Evolutionary conservation across 208 protist genomes (phyloP), one percentile per base, ranked within the genome.

Genomic region (Crithidia sp.): DNA sequence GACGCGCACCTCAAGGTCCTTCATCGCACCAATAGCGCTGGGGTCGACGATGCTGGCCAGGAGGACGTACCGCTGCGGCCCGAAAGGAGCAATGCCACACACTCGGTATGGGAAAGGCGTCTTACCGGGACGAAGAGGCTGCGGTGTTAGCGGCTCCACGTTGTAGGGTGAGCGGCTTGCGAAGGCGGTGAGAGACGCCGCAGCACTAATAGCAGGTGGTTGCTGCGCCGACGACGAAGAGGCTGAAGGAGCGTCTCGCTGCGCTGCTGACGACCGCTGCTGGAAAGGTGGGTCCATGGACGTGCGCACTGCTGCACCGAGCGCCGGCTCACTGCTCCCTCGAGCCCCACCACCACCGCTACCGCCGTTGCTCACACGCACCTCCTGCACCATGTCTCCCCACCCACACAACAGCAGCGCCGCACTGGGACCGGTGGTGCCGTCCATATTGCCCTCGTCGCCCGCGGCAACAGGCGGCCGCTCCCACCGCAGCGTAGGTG

Each of bases 1-100:
- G 16, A 95, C 81, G 44, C 90, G 90, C 52, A 95, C 82, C 68
- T 91, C 87, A 28, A 92, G 67, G 40, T 87, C 84, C 40, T 78
- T 76, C 62, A 90, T 78, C 43, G 67, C 73, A 41, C 78, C 86
- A 63, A 88, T 81, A 8, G 45, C 53, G 36, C 50, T 49, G 12
- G 71, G 60, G 43, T 84, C 84, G 3, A 87, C 65, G 40, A 80
- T 71, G 54, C 67, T 66, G n/a, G 81, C 86, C 17, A 91, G 54
- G 12, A 91, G 44, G 52, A 92, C 72, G 61, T 86, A 90, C n/a
- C 76, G 70, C 50, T 83, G 61, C 17, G 71, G 14, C 28, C 85
- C 89, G 69, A 84, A 92, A 0, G 89, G 86, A 5, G 85, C 79
- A 7, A 92, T 71, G 13, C 89, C 89, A 62, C 89, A 91, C 6